phyloP scores from a whole-genome alignment of 768 basidiomycete genomes.

The Calocybe indica region DNA sequence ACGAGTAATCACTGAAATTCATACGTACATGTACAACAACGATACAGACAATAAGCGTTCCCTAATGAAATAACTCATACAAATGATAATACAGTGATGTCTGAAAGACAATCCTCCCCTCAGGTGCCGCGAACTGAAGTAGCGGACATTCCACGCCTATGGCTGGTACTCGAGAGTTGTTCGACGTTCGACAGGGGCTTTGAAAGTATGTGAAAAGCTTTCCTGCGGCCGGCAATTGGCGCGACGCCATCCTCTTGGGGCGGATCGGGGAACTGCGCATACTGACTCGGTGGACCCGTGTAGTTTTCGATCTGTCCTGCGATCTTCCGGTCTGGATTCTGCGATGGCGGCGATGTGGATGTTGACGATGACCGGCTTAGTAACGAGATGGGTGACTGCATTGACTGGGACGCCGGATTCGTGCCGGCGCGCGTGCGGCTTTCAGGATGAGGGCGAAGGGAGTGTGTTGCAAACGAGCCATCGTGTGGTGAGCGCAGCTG shows the following conservation, averaged over 20 bases:
- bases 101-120: constrained; percentile 21
- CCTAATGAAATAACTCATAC: constrained; percentile 13
- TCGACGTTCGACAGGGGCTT: constrained; percentile 42
- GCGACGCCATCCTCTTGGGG: constrained; percentile 45
- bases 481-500: constrained; percentile 53
- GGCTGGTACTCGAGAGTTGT: constrained; percentile 27
- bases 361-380: constrained; percentile 53
- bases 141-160: constrained; percentile 49
- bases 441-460: constrained; percentile 30
- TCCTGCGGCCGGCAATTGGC: constrained; percentile 54
- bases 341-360: constrained; percentile 41
- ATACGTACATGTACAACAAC: constrained; percentile 13
- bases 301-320: constrained; percentile 45
- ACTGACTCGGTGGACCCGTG: constrained; percentile 64
- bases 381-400: constrained; percentile 35
- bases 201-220: constrained; percentile 65
- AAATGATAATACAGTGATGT: constrained; percentile 11
- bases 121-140: constrained; percentile 43
- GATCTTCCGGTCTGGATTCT: constrained; percentile 29
- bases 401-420: constrained; percentile 47
- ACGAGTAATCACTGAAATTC: constrained; percentile 4
- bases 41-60: constrained; percentile 11
- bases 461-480: constrained; percentile 21
- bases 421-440: constrained; percentile 64
- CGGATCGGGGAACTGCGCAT: constrained; percentile 69